Evolutionary conservation across 1,284 basidiomycete species (phyloP), one percentile per base, ranked within the genome.

Genomic region (Melanopsichium pennsylvanicum): DNA sequence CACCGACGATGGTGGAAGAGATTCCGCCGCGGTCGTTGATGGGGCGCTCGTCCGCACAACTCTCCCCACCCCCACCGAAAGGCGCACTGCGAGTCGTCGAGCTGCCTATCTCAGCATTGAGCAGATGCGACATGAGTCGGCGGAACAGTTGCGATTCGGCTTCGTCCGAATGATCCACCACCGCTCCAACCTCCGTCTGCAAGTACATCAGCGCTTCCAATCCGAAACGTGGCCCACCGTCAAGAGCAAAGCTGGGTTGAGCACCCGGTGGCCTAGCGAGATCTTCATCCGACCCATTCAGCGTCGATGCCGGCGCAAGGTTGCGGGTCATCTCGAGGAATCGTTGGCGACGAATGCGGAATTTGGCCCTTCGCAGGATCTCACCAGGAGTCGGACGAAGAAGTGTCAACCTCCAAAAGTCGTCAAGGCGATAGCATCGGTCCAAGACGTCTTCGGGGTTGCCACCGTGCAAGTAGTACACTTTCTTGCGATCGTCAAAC

Each of bases 391-490:
- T 70, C 0, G 78, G 74, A 7, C 81, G 61, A 21, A 76, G 37
- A 21, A 82, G 58, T 39, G 50, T 71, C 16, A 82, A 37, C 19
- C 59, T 40, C 82, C 82, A 82, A 29, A 80, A 75, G 47, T 82
- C 82, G 45, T 68, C 66, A 16, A 82, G 49, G 0, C 82, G 58
- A 31, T 57, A 55, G 1, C 54, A 55, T 4, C 60, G 42, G 21
- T 59, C 57, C 7, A 33, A 32, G 0, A 46, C 40, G 12, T 73
- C 72, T 21, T 55, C 60, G 0, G 82, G 80, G 23, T 81, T 81
- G 8, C 82, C 82, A 4, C 81, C 81, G 42, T 81, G 80, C 41
- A 82, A 40, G 57, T 80, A 82, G 50, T 78, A 81, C 31, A 73
- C 70, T 29, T 72, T 59, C 11, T 59, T 44, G 25, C 73, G 62